Conservation (phyloP, 768 basidiomycete genomes). For the Rhizopogon vinicolor region DNA sequence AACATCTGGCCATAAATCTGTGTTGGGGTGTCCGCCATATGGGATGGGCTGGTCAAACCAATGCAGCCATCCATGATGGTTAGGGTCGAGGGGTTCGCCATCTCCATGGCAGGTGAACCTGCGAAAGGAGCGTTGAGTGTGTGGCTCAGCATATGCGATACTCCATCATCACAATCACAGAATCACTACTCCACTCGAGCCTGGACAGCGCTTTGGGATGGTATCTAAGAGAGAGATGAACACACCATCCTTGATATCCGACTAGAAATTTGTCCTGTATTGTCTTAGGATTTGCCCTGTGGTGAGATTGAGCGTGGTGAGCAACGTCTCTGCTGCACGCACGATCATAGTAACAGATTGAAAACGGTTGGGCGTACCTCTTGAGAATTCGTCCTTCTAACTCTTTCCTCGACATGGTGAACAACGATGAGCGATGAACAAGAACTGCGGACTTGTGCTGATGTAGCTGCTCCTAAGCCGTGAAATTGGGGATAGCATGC, state of each 20-base stretch:
- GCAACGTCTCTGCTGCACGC: not conserved
- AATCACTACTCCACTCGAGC: not conserved
- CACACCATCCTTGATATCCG: slow-evolving; percentile 85
- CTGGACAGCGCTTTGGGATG: not conserved
- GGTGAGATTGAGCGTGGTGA: not conserved
- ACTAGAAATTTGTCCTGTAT: slow-evolving; percentile 84
- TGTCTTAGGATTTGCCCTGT: slow-evolving; percentile 63
- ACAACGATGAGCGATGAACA: not conserved
- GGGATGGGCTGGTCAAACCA: slow-evolving; percentile 71
- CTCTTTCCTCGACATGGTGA: not conserved
- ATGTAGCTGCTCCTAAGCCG: not conserved
- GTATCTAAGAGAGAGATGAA: not conserved
- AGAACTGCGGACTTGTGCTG: not conserved
- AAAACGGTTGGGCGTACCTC: slow-evolving; percentile 2
- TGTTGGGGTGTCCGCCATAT: slow-evolving; percentile 65
- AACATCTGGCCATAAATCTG: slow-evolving; percentile 78
- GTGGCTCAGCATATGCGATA: not conserved
- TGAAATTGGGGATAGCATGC: too few relatives aligned
- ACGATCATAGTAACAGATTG: not conserved
- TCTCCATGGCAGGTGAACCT: slow-evolving; percentile 76
- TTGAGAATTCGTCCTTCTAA: slow-evolving; percentile 4
- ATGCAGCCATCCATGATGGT: slow-evolving; percentile 84
- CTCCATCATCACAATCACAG: not conserved
- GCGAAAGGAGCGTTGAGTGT: slow-evolving; percentile 10
- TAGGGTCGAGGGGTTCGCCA: slow-evolving; percentile 61